Evolutionary conservation across 306 rosid genomes (phyloP), one percentile per base, ranked within the genome.

Genomic region (Prunus davidiana): DNA sequence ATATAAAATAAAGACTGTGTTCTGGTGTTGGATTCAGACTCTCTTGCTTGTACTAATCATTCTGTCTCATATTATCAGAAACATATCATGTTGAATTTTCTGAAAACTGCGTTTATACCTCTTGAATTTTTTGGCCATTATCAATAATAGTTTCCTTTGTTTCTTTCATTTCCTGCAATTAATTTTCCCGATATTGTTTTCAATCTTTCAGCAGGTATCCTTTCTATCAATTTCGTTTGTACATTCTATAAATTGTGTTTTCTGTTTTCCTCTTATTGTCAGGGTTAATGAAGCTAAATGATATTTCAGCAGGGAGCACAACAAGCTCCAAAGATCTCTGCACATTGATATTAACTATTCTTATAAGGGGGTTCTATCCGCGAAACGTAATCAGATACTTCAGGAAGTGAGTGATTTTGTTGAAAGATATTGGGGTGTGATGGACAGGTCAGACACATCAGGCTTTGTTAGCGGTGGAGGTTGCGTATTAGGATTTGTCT

Each of bases 401-500:
- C 58, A 51, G 64, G 64, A 79, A 41, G 79, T 76, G 82, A 43
- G 72, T 73, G 82, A 77, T 79, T 81, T 74, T 41, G 75, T 67
- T 76, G 25, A 79, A 52, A 76, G 80, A 81, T 67, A 52, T 34
- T 71, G 78, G 71, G 70, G 70, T 43, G 78, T 76, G 67, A 95
- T 95, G 97, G 98, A 90, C 79, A 86, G 97, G 83, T 76, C 92
- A 66, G 98, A 95, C 84, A 95, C 92, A 30, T 95, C 96, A 9
- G 97, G 98, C 71, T 92, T 95, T 90, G 97, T 92, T 65, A 95
- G 97, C 15, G 90, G 96, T 68, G 98, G 97, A 83, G 18, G 81
- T 68, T 22, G 79, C 76, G 4, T 69, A 62, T 76, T 83, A 75
- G 77, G 79, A 67, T 80, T 79, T 88, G 54, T 71, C 76, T 79